Evolutionary conservation across 768 basidiomycete species (phyloP).

Genomic region (Termitomyces sp.): DNA sequence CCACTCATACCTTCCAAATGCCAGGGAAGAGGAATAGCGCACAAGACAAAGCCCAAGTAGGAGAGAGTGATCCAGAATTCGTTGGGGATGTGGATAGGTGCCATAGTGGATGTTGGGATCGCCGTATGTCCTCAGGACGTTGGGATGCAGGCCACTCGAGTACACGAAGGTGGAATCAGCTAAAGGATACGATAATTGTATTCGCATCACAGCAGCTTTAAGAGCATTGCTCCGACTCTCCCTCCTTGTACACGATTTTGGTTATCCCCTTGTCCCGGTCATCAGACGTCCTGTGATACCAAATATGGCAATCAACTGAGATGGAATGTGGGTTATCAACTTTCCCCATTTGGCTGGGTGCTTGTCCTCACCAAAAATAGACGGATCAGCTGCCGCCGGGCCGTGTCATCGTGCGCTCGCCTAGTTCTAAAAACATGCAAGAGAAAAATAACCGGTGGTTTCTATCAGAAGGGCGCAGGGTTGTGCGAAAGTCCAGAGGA

Average conservation of each 20-base stretch:
- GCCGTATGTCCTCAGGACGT: constrained; percentile 14
- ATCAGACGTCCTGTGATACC: constrained; percentile 8
- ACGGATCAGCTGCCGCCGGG: constrained; percentile 13
- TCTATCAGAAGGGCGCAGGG: constrained; percentile 11
- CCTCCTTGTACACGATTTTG: constrained; percentile 37
- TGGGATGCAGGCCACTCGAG: constrained; percentile 21
- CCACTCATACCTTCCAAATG: constrained; percentile 52
- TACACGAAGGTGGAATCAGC: constrained; percentile 29
- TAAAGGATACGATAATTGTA: constrained; percentile 21
- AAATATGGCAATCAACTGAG: constrained; percentile 23
- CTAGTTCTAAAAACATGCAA: constrained; percentile 3
- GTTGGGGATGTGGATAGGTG: constrained; percentile 30
- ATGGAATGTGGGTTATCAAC: constrained; percentile 7
- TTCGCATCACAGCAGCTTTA: constrained; percentile 25
- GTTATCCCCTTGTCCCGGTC: constrained; percentile 40
- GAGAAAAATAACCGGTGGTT: background rate
- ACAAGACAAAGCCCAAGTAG: constrained; percentile 56
- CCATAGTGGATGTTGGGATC: constrained; percentile 15
- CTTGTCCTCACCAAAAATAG: constrained; percentile 26
- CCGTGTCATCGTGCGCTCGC: background rate
- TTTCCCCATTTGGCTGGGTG: constrained; percentile 29
- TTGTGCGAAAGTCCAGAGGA: background rate
- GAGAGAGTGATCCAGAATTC: constrained; percentile 44
- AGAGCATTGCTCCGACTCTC: constrained; percentile 31
- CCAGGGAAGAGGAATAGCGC: constrained; percentile 61